phyloP scores from a whole-genome alignment of 1,284 basidiomycete species.

The Ceratobasidium sp. region DNA sequence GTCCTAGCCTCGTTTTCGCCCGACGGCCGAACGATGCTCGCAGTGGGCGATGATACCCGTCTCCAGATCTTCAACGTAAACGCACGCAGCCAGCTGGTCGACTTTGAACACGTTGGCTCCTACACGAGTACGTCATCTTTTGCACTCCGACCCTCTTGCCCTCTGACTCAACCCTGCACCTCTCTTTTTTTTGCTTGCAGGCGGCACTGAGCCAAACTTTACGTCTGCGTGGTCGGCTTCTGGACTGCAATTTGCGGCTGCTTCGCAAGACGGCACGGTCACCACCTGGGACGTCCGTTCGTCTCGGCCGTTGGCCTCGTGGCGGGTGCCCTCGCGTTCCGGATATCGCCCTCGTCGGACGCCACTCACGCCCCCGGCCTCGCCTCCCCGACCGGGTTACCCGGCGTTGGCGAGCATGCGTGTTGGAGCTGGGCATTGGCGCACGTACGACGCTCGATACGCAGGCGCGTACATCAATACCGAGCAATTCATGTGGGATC shows the following conservation, averaged over 20 bases:
- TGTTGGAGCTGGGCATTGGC: background rate
- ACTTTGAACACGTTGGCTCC: constrained; percentile 40
- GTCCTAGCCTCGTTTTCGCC: constrained; percentile 82
- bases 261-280: constrained; percentile 83
- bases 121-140: constrained; percentile 60
- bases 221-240: constrained; percentile 82
- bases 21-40: constrained; percentile 80
- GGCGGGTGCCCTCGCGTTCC: constrained; percentile 14
- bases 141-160: constrained; percentile 45
- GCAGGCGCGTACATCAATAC: constrained; percentile 36
- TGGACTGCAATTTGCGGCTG: constrained; percentile 83
- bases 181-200: constrained; percentile 42
- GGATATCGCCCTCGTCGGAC: background rate
- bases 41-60: constrained; percentile 76
- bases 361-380: background rate
- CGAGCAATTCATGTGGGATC: constrained; percentile 38
- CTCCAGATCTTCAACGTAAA: constrained; percentile 32
- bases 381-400: constrained; percentile 32
- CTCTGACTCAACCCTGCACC: constrained; percentile 40
- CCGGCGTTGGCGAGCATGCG: background rate
- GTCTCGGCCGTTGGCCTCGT: constrained; percentile 45
- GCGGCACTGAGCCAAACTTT: constrained; percentile 66
- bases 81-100: constrained; percentile 34
- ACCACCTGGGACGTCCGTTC: constrained; percentile 56
- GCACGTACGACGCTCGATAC: constrained; percentile 9